These are phyloP conservation scores for Dendrobium nobile DNA, from an alignment of 106 monocot species.

Conservation along the genomic window DNA sequence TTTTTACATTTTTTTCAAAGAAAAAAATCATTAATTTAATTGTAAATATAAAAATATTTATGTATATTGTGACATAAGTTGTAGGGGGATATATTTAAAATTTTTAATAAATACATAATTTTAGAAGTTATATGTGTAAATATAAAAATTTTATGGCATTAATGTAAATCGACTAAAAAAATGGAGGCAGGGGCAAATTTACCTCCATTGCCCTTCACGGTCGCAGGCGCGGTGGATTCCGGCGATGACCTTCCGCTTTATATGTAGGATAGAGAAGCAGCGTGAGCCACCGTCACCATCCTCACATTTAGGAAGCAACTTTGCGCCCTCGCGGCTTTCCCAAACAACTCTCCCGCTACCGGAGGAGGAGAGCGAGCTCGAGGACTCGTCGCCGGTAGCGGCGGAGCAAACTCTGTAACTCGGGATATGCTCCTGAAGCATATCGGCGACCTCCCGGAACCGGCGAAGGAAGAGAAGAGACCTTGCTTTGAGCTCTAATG, in stretches of 20 bases:
- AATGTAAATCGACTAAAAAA: background rate
- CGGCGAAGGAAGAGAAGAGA: constrained; percentile 59
- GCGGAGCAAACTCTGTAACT: constrained; percentile 45
- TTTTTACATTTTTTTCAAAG: too few species aligned
- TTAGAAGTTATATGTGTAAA: too few species aligned
- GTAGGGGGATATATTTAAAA: too few species aligned
- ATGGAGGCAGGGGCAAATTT: constrained; percentile 1
- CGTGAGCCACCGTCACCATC: constrained; percentile 16
- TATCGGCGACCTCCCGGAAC: constrained; percentile 72
- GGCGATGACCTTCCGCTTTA: constrained; percentile 67
- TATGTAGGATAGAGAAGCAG: constrained; percentile 70
- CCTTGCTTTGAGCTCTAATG: constrained; percentile 62
- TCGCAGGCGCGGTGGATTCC: constrained; percentile 32
- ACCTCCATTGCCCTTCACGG: constrained; percentile 83
- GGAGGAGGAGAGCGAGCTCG: constrained; percentile 33
- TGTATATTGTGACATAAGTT: too few species aligned
- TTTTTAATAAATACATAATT: too few species aligned
- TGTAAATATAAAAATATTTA: too few species aligned
- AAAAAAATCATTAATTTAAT: too few species aligned
- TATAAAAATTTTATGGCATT: too few species aligned
- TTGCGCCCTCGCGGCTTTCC: constrained; percentile 17
- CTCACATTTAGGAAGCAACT: constrained; percentile 28
- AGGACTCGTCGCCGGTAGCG: constrained; percentile 33
- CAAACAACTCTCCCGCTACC: constrained; percentile 5
- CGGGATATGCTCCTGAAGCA: constrained; percentile 89